A percentile compares a stretch with the other conserved stretches of the same genome.
Conservation (phyloP, 129 eudicot genomes). For the Mikania micrantha region DNA sequence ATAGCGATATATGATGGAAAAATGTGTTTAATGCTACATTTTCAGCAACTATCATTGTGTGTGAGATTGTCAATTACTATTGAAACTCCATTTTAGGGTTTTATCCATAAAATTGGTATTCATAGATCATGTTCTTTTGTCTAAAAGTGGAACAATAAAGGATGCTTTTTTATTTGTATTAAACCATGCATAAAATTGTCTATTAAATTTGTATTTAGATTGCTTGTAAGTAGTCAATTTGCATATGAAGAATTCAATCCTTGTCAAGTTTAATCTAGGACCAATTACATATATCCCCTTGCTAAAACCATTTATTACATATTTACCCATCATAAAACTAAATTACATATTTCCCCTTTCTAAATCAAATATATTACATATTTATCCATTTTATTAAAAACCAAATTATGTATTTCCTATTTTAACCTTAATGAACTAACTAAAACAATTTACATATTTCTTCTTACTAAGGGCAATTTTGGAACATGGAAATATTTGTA, state of each 20-base stretch:
- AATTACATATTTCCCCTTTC: too few relatives aligned
- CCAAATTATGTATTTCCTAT: too few relatives aligned
- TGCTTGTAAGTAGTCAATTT: conserved; percentile 2
- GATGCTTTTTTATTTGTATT: background rate
- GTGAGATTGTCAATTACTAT: background rate
- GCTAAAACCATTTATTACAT: too few relatives aligned
- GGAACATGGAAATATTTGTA: too few relatives aligned
- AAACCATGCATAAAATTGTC: background rate
- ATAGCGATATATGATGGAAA: background rate
- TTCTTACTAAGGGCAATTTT: too few relatives aligned
- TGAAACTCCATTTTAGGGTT: background rate
- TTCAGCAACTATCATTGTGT: background rate
- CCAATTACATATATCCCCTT: too few relatives aligned
- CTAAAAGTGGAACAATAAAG: background rate
- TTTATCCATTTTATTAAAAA: too few relatives aligned
- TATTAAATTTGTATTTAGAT: background rate
- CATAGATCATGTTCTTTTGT: background rate
- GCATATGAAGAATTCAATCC: background rate
- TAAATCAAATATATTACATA: too few relatives aligned
- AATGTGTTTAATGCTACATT: background rate
- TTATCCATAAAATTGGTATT: background rate
- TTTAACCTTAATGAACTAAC: too few relatives aligned
- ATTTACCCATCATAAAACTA: too few relatives aligned
- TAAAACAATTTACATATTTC: too few relatives aligned
- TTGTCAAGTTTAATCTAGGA: background rate